A percentile compares a stretch with the other conserved stretches of the same genome.
Evolutionary conservation across 2,329 filamentous ascomycete genomes (phyloP).

Genomic region (Phialophora expanda): DNA sequence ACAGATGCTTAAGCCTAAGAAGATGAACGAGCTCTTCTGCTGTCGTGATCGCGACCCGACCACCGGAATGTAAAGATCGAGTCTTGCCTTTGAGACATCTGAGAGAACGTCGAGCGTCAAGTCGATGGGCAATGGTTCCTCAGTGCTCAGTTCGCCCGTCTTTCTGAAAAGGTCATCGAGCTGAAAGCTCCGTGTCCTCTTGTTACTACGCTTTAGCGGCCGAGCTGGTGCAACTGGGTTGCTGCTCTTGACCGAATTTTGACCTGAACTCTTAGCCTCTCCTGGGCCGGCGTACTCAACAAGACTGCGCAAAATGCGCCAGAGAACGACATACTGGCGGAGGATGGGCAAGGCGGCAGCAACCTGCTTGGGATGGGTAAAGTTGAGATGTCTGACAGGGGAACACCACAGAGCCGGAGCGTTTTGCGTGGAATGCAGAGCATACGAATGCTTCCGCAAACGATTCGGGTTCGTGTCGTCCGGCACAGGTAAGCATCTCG

Average conservation of each 20-base stretch:
- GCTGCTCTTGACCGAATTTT: constrained; percentile 37
- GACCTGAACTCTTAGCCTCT: constrained; percentile 21
- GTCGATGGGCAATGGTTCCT: constrained; percentile 32
- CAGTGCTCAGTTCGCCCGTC: background rate
- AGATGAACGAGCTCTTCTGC: constrained; percentile 24
- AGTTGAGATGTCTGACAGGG: constrained; percentile 49
- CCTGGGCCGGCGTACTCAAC: constrained; percentile 41
- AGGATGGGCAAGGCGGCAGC: constrained; percentile 52
- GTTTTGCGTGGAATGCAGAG: constrained; percentile 50
- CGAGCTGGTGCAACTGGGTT: constrained; percentile 28
- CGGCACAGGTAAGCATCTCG: constrained; percentile 44
- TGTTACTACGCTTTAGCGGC: constrained; percentile 47
- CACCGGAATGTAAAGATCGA: constrained; percentile 35
- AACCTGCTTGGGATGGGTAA: constrained; percentile 54
- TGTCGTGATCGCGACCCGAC: constrained; percentile 3
- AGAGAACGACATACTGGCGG: constrained; percentile 52
- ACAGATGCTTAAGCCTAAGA: constrained; percentile 46
- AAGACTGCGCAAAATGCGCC: constrained; percentile 47
- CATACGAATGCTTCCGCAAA: constrained; percentile 49
- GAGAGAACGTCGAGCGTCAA: constrained; percentile 36
- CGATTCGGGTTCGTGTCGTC: constrained; percentile 42
- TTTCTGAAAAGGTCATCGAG: constrained; percentile 59
- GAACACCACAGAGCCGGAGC: constrained; percentile 34
- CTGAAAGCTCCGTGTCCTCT: constrained; percentile 55
- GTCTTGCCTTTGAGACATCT: constrained; percentile 29